Evolutionary conservation across 1,139 yeast genomes (phyloP).

Genomic region (Candida sp.): DNA sequence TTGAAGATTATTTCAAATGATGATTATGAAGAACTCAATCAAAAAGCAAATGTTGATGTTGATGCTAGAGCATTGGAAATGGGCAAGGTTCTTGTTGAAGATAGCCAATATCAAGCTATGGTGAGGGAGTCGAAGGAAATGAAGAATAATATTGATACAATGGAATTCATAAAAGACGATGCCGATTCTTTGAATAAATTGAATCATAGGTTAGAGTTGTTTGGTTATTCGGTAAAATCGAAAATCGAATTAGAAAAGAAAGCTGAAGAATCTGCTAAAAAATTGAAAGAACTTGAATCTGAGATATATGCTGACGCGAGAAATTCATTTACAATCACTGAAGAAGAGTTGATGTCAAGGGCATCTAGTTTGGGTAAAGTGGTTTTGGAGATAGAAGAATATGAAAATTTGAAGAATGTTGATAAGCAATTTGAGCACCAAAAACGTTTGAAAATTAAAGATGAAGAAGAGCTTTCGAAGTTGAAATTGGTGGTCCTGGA

Average conservation of each 20-base stretch:
- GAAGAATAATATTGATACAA: background rate
- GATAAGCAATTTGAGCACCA: slow-evolving; percentile 6
- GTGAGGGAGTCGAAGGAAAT: slow-evolving; percentile 7
- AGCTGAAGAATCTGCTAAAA: slow-evolving; percentile 1
- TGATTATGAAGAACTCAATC: slow-evolving; percentile 10
- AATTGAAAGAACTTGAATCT: background rate
- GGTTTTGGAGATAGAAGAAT: slow-evolving; percentile 22
- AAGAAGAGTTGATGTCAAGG: slow-evolving; percentile 23
- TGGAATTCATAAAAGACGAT: slow-evolving; percentile 3
- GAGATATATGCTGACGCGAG: slow-evolving; percentile 30
- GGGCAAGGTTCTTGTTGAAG: slow-evolving; percentile 23
- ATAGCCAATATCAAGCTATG: slow-evolving; percentile 15
- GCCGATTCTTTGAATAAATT: slow-evolving; percentile 2
- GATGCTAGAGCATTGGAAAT: slow-evolving; percentile 18
- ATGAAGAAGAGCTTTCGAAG: slow-evolving; percentile 15
- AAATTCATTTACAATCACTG: slow-evolving; percentile 27
- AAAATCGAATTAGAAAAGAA: slow-evolving; percentile 12
- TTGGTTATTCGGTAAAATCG: slow-evolving; percentile 19
- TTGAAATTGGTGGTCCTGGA: slow-evolving; percentile 31
- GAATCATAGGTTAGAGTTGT: slow-evolving; percentile 6
- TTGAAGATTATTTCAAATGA: slow-evolving; percentile 6
- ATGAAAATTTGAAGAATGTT: slow-evolving; percentile 12
- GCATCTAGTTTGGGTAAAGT: slow-evolving; percentile 37
- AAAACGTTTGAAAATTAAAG: slow-evolving; percentile 2
- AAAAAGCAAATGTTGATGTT: slow-evolving; percentile 10